Evolutionary conservation across 1,284 basidiomycete species (phyloP).

Genomic region (Ceratobasidium theobromae): DNA sequence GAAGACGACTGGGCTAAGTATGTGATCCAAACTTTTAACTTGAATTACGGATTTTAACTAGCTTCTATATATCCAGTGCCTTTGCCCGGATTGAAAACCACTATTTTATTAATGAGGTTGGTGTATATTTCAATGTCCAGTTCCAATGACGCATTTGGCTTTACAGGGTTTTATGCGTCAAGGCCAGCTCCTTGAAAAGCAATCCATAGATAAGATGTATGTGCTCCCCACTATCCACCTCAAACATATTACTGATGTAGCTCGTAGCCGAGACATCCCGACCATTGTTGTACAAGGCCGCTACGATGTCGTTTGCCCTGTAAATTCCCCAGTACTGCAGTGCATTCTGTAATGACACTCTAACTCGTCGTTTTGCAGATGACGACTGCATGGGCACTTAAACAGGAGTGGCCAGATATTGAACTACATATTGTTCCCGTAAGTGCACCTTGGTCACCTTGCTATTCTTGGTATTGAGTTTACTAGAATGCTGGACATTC

Average conservation of each 20-base stretch:
- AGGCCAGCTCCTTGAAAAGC: slow-evolving; percentile 80
- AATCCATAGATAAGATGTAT: slow-evolving; percentile 89
- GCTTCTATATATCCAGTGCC: slow-evolving; percentile 51
- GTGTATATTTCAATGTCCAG: slow-evolving; percentile 35
- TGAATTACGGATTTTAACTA: background rate
- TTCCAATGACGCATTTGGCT: background rate
- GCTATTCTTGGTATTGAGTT: background rate
- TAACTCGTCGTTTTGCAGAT: slow-evolving; percentile 48
- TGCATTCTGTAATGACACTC: background rate
- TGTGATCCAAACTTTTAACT: too few relatives aligned
- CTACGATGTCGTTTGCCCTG: slow-evolving; percentile 79
- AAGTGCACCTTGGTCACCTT: background rate
- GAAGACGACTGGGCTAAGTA: slow-evolving; percentile 76
- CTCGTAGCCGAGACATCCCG: slow-evolving; percentile 76
- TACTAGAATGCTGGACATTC: slow-evolving; percentile 81
- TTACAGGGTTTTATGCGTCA: slow-evolving; percentile 82
- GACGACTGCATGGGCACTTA: slow-evolving; percentile 75
- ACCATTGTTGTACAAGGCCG: slow-evolving; percentile 85
- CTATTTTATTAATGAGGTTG: slow-evolving; percentile 79
- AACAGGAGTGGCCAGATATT: slow-evolving; percentile 81
- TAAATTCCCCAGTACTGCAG: slow-evolving; percentile 43
- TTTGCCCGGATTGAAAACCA: slow-evolving; percentile 93
- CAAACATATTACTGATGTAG: slow-evolving; percentile 8
- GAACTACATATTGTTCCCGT: slow-evolving; percentile 74
- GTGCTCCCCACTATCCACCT: slow-evolving; percentile 37